A percentile compares a stretch with the other conserved stretches of the same genome.
Evolutionary conservation across 176 grass and related monocot species (phyloP).

Genomic region (Zea luxurians): DNA sequence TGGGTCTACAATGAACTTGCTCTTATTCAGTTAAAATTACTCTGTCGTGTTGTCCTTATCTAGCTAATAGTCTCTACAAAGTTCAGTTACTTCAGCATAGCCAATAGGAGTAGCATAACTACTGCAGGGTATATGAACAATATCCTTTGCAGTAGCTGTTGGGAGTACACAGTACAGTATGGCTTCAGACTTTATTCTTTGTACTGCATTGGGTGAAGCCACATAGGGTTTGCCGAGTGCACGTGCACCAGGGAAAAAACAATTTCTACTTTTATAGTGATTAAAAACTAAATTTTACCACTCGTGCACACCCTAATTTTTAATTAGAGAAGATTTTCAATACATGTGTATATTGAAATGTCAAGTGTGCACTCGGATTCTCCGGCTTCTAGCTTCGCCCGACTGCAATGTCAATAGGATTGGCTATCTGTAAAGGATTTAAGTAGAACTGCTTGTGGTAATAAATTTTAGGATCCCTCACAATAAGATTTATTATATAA

Average conservation of each 20-base stretch:
- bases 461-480: neutral
- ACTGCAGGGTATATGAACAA: neutral
- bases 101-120: neutral
- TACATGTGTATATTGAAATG: no score
- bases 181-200: neutral
- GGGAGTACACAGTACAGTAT: neutral
- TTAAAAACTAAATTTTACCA: no score
- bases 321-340: no score
- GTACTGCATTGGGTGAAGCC: neutral
- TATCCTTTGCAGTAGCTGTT: neutral
- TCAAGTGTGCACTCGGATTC: no score
- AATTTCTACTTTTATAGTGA: no score
- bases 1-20: neutral
- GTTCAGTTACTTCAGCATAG: slow-evolving; percentile 2
- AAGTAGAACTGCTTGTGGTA: neutral
- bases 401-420: neutral
- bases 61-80: neutral
- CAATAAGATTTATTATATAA: neutral
- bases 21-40: neutral
- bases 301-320: no score
- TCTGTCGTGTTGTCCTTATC: neutral
- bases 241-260: no score
- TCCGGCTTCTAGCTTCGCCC: no score
- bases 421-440: neutral
- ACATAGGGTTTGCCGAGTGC: no score